Evolutionary conservation across 805 yeast genomes (phyloP).

Genomic region (Hanseniaspora pseudoguilliermondii): DNA sequence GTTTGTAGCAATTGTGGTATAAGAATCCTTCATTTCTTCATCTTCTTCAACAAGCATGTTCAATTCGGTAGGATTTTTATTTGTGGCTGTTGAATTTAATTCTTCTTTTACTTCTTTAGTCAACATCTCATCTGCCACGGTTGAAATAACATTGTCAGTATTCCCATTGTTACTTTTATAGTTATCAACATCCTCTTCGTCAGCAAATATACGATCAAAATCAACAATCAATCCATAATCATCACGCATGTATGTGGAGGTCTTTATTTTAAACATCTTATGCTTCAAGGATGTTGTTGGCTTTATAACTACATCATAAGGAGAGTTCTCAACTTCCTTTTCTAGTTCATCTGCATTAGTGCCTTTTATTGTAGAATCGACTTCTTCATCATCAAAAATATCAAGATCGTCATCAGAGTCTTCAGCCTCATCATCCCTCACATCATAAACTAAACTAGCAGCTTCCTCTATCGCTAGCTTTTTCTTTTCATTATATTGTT

Average conservation of each 20-base stretch:
- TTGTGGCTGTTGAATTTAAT: slow-evolving; percentile 18
- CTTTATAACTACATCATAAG: slow-evolving; percentile 22
- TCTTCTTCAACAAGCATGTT: neutral
- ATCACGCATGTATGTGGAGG: slow-evolving; percentile 44
- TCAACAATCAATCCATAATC: slow-evolving; percentile 79
- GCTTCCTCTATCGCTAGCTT: slow-evolving; percentile 11
- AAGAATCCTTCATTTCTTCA: neutral
- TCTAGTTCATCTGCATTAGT: slow-evolving; percentile 24
- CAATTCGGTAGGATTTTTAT: slow-evolving; percentile 15
- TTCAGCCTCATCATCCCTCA: slow-evolving; percentile 22
- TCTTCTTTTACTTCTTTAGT: slow-evolving; percentile 16
- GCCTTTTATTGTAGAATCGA: slow-evolving; percentile 16
- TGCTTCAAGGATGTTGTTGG: slow-evolving; percentile 24
- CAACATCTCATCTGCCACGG: slow-evolving; percentile 5
- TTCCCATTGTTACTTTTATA: slow-evolving; percentile 18
- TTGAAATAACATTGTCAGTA: neutral
- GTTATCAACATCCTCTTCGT: slow-evolving; percentile 21
- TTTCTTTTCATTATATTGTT: slow-evolving; percentile 20
- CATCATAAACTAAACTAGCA: slow-evolving; percentile 16
- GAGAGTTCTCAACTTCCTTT: slow-evolving; percentile 14
- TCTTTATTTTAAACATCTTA: slow-evolving; percentile 67
- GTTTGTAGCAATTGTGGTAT: slow-evolving; percentile 18
- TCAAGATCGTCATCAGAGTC: slow-evolving; percentile 19
- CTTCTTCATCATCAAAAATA: slow-evolving; percentile 15
- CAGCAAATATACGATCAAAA: slow-evolving; percentile 42